Conservation (phyloP, 768 basidiomycete genomes). For the Mrakia frigida region DNA sequence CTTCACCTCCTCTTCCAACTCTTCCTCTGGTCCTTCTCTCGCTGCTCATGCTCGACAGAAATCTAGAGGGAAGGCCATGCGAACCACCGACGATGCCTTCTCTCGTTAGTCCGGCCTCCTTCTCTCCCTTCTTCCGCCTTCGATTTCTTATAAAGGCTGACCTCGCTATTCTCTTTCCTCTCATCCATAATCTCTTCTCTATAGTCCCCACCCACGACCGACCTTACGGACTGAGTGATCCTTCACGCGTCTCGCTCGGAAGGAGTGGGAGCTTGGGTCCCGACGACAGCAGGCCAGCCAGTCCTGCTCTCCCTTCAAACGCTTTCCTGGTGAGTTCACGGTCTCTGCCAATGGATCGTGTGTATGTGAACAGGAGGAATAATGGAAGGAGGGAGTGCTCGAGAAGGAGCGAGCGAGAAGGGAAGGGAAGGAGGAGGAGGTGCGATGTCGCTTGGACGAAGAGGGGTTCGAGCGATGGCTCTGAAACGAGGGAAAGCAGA, state of each 20-base stretch:
- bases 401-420: neutral
- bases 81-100: conserved; percentile 15
- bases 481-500: neutral
- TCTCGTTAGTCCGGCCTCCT: neutral
- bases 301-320: conserved; percentile 26
- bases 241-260: conserved; percentile 27
- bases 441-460: neutral
- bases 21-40: neutral
- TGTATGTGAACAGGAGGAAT: neutral
- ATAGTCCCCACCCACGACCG: conserved; percentile 5
- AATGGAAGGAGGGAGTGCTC: too few species aligned
- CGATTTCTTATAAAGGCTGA: neutral
- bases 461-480: neutral
- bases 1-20: conserved; percentile 8
- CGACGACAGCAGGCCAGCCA: conserved; percentile 19
- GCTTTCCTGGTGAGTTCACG: conserved; percentile 21
- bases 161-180: too few species aligned
- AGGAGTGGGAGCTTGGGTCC: conserved; percentile 5
- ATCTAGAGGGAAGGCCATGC: conserved; percentile 10
- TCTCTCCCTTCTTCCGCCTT: neutral
- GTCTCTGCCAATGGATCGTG: too few species aligned
- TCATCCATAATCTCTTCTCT: neutral
- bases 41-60: conserved; percentile 9
- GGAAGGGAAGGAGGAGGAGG: neutral
- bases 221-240: conserved; percentile 6